Evolutionary conservation across 2,329 filamentous ascomycete species (phyloP).

Genomic region (Neocatenulostroma microsporum): DNA sequence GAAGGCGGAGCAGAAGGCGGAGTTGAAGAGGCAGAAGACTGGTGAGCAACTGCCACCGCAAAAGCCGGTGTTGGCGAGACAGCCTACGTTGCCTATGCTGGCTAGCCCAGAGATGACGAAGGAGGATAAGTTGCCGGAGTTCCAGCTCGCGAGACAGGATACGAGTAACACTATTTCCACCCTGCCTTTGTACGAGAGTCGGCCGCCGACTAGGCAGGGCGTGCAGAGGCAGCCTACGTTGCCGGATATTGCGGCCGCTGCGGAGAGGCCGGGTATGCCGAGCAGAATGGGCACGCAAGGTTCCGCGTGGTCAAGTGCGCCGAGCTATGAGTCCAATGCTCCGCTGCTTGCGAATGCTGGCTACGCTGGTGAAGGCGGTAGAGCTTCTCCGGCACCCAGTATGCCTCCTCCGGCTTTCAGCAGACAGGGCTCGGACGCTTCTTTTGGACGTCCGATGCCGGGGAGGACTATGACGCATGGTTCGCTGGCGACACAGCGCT

Average conservation of each 20-base stretch:
- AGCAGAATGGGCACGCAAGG: conserved; percentile 45
- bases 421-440: conserved; percentile 19
- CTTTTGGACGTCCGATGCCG: conserved; percentile 16
- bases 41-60: conserved; percentile 14
- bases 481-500: conserved; percentile 9
- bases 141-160: conserved; percentile 28
- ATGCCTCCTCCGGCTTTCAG: conserved; percentile 19
- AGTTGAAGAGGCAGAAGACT: conserved; percentile 38
- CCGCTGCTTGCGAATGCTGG: conserved; percentile 49
- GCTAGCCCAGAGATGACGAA: conserved; percentile 49
- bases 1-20: conserved; percentile 48
- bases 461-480: conserved; percentile 12
- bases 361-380: conserved; percentile 10
- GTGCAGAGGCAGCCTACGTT: conserved; percentile 31
- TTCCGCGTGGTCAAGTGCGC: conserved; percentile 44
- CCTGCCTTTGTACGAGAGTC: conserved; percentile 42
- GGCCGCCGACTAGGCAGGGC: conserved; percentile 47
- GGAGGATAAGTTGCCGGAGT: conserved; percentile 36
- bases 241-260: conserved; percentile 33
- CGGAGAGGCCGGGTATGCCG: conserved; percentile 30
- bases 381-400: conserved; percentile 9
- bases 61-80: conserved; percentile 38
- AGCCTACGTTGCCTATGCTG: conserved; percentile 62
- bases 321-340: conserved; percentile 55
- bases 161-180: conserved; percentile 31